Base-by-base conservation (phyloP, 768 basidiomycete species). In the Suillus brevipes region DNA sequence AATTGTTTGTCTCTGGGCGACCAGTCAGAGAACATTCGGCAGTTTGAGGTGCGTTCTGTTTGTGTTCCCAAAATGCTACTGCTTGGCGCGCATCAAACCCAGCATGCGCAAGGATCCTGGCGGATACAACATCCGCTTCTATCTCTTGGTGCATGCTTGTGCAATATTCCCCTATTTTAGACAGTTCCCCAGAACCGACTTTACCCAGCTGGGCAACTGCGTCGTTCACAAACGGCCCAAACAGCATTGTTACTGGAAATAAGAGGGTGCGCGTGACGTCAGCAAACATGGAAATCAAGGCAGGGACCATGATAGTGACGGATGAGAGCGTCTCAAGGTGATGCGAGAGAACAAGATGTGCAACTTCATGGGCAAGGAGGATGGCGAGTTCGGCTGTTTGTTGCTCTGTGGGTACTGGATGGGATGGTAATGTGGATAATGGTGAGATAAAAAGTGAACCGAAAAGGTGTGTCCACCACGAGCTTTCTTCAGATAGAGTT, bases 221-320 rank as follows among this genome's bases (percentile, higher is more conserved):
- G 70, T 99, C 97, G 72, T 97, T 96, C 65, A 98, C 87, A 74
- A 98, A 97, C 1, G 97, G 97, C 0, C 97, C 96, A 63, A 98
- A 88, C 10, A 95, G 71, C 90, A 92, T 94, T 5, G 94, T 97
- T 58, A 95, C 71, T 0, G 95, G 95, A 76, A 95, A 98, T 16
- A 95, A 77, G 38, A 95, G 73, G 3, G 94, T 88, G 49, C 95
- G 83, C 28, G 90, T 71, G 25, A 95, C 70, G 73, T 98, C 95
- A 23, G 91, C 82, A 16, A 85, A 68, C 67, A 98, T 88, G 1
- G 92, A 91, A 52, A 94, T 76, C 16, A 92, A 80, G 36, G 89
- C 90, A 0, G 95, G 95, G 45, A 94, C 82, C 53, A 97, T 85
- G 68, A 98, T 87, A 6, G 89, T 89, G 25, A 85, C 86, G 16